Evolutionary conservation across 139 green algal species (phyloP), one percentile per base, ranked within the genome.

Genomic region (Coccomyxa sp.): DNA sequence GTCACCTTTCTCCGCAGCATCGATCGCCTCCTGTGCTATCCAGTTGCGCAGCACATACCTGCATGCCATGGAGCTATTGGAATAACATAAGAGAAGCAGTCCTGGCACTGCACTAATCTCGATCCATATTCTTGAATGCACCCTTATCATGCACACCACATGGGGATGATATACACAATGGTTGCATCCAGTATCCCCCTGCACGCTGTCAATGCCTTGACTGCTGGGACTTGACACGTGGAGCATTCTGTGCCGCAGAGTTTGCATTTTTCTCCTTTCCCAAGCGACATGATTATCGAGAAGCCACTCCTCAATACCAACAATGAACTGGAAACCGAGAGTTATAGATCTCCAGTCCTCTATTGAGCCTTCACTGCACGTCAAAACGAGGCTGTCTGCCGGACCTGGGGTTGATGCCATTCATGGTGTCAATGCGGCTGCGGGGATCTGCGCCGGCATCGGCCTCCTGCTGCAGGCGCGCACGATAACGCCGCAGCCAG

Each of bases 21-120:
- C 87, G 58, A 96, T 97, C n/a, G 94, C 91, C 51, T 88, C 87
- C 81, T 93, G 86, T 81, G 96, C 86, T 77, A 97, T 86, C 90
- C 97, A 94, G 83, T 97, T 96, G 14, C 94, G 87, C 0, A 94
- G 89, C 11, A 98, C 84, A 87, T 95, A 94, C 76, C 87, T 91
- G 83, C 15, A 84, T 9, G 74, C 21, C 63, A 71, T 71, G 63
- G 1, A 11, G 18, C 18, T 9, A 71, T 68, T 68, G 60, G 16
- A 16, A 68, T 25, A 68, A 68, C 15, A 14, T 25, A 71, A 71
- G 7, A 79, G 23, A 27, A 45, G 0, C 0, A 79, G 0, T 0
- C 23, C 75, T 58, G 38, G 75, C 75, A 79, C 30, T 31, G 31
- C 32, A 81, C 9, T 38, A 21, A 32, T 0, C 30, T n/a, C 16